These are phyloP conservation scores for Lichtheimia ornata DNA, from an alignment of 371 early-diverging fungal genomes.

Conservation along the genomic window DNA sequence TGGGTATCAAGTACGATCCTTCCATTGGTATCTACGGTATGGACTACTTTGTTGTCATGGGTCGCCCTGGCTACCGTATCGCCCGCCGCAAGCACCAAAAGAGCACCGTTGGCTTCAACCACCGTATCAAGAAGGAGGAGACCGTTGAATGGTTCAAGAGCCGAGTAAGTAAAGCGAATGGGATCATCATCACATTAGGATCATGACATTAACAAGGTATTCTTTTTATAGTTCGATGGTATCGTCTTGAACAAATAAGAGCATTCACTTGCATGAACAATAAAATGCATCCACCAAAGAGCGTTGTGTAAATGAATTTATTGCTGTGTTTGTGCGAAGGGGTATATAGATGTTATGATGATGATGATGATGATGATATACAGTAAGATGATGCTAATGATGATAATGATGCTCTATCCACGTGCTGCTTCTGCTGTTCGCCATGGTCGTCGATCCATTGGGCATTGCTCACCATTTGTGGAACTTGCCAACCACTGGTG, in stretches of 20 bases:
- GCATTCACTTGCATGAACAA: background rate
- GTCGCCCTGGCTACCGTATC: conserved; percentile 97
- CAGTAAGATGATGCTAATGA: background rate
- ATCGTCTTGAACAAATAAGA: conserved; percentile 82
- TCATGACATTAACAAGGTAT: background rate
- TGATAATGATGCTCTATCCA: conserved; percentile 3
- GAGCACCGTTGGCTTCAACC: conserved; percentile 89
- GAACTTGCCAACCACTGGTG: conserved; percentile 78
- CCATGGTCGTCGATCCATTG: conserved; percentile 86
- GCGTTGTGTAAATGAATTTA: background rate
- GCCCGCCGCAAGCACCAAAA: conserved; percentile 93
- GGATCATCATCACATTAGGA: no score
- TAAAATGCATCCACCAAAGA: background rate
- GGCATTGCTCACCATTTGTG: conserved; percentile 71
- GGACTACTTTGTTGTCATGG: conserved; percentile 99
- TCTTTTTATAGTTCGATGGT: conserved; percentile 75
- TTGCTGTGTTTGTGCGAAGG: background rate
- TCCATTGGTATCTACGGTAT: conserved; percentile 98
- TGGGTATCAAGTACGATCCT: conserved; percentile 99
- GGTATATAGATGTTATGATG: background rate
- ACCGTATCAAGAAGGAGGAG: conserved; percentile 92
- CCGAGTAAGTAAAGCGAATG: conserved; percentile 46
- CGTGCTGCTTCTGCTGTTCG: conserved; percentile 34
- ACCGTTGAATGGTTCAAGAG: conserved; percentile 87
- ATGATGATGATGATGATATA: background rate